phyloP scores from a whole-genome alignment of 2,329 filamentous ascomycete genomes.

The Myrmaecium sp. region DNA sequence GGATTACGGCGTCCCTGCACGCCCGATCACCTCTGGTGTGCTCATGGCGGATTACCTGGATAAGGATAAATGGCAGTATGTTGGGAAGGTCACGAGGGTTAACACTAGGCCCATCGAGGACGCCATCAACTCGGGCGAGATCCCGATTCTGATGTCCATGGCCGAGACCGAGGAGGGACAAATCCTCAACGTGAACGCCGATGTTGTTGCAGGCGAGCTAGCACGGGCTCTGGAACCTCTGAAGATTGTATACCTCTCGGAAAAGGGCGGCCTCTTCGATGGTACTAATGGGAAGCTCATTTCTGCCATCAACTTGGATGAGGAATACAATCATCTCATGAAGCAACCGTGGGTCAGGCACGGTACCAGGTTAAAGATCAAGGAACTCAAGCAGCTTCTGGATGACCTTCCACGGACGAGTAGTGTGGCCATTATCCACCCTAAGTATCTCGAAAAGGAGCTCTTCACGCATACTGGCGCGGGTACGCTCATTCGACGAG shows the following conservation, averaged over 20 bases:
- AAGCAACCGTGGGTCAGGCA: conserved; percentile 87
- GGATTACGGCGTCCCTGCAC: conserved; percentile 70
- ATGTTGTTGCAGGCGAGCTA: conserved; percentile 87
- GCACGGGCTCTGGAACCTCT: conserved; percentile 77
- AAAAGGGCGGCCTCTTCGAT: conserved; percentile 93
- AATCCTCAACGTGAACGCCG: conserved; percentile 92
- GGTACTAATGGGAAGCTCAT: conserved; percentile 90
- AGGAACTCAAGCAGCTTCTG: conserved; percentile 87
- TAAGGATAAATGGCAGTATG: conserved; percentile 88
- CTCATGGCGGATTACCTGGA: conserved; percentile 90
- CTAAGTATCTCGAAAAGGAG: conserved; percentile 88
- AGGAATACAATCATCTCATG: conserved; percentile 90
- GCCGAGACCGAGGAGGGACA: conserved; percentile 84
- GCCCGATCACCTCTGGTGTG: conserved; percentile 77
- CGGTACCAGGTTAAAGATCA: conserved; percentile 90
- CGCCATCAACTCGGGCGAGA: conserved; percentile 69
- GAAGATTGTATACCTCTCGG: conserved; percentile 96
- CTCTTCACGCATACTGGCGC: conserved; percentile 92
- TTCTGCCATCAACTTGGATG: conserved; percentile 90
- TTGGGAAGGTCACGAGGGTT: conserved; percentile 88
- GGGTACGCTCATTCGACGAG: conserved; percentile 79
- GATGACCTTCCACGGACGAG: conserved; percentile 79
- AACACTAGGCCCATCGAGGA: conserved; percentile 82
- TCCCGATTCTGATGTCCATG: conserved; percentile 92
- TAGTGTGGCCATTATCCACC: conserved; percentile 94